phyloP scores from a whole-genome alignment of 768 basidiomycete genomes.

The Podaxis mareebaensis region DNA sequence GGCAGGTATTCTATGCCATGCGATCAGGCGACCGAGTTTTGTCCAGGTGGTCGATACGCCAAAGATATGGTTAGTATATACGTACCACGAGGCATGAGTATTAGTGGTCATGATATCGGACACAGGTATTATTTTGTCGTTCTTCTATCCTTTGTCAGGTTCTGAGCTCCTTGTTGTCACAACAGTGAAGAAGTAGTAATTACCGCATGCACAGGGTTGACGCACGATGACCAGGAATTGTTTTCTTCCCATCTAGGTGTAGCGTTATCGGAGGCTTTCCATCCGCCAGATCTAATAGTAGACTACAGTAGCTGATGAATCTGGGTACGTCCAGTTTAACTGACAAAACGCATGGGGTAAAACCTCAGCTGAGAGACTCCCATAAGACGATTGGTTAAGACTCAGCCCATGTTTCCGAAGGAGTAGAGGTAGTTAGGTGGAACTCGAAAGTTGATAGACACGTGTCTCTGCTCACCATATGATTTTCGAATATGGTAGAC shows the following conservation, averaged over 20 bases:
- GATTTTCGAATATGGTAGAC: background rate
- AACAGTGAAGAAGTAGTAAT: background rate
- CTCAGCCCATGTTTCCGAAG: too few species aligned
- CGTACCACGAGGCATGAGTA: background rate
- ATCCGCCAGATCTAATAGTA: background rate
- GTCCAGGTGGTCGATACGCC: background rate
- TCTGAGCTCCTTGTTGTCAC: background rate
- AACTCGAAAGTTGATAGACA: background rate
- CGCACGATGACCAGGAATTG: background rate
- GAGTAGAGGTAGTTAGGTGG: background rate
- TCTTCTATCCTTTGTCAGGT: background rate
- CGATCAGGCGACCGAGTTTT: background rate
- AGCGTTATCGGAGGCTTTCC: background rate
- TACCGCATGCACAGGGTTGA: background rate
- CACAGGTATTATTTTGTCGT: background rate
- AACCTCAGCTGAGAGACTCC: too few species aligned
- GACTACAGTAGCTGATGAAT: background rate
- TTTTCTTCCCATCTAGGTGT: background rate
- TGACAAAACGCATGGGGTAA: too few species aligned
- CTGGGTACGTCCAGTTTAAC: too few species aligned
- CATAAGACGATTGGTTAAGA: too few species aligned
- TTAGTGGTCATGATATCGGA: background rate
- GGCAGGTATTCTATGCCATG: background rate
- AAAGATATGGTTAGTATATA: background rate
- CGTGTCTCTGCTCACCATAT: background rate